Percentiles rank a stretch among this genome's conserved stretches.
Evolutionary conservation across 441 rosid genomes (phyloP).

Genomic region (Jatropha podagrica): DNA sequence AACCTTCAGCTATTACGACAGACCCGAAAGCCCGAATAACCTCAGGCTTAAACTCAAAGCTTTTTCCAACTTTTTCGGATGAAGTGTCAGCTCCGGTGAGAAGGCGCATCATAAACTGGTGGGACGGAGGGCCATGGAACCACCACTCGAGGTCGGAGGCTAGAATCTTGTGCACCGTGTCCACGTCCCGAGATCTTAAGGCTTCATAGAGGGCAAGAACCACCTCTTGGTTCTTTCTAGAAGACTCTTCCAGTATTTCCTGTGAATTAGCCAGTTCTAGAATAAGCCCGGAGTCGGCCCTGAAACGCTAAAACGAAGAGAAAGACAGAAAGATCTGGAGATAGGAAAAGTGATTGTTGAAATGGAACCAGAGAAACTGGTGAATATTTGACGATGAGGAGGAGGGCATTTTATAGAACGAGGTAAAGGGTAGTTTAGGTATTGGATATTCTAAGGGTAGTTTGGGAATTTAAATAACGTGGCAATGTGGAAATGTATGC

Average conservation of each 20-base stretch:
- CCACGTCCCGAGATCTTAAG: slow-evolving; percentile 69
- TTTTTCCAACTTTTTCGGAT: neutral
- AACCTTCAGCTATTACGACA: slow-evolving; percentile 56
- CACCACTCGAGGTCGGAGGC: slow-evolving; percentile 92
- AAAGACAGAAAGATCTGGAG: neutral
- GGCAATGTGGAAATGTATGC: neutral
- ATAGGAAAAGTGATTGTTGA: neutral
- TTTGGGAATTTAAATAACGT: slow-evolving; percentile 2
- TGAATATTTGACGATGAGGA: neutral
- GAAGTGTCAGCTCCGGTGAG: slow-evolving; percentile 60
- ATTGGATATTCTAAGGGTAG: no score
- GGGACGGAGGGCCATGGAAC: slow-evolving; percentile 96
- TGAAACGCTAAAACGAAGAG: neutral
- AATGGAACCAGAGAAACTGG: slow-evolving; percentile 7
- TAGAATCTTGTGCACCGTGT: slow-evolving; percentile 63
- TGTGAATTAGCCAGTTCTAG: slow-evolving; percentile 74
- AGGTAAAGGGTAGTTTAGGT: neutral
- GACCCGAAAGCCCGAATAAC: slow-evolving; percentile 37
- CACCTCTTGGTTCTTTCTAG: slow-evolving; percentile 54
- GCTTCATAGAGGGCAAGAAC: slow-evolving; percentile 82
- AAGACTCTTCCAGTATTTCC: slow-evolving; percentile 48
- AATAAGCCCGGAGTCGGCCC: neutral
- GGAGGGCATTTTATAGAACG: slow-evolving; percentile 24
- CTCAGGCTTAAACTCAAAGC: slow-evolving; percentile 56
- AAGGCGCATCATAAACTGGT: slow-evolving; percentile 93